Evolutionary conservation across 1,139 yeast genomes (phyloP), one percentile per base, ranked within the genome.

Genomic region (Ashbya aceris): DNA sequence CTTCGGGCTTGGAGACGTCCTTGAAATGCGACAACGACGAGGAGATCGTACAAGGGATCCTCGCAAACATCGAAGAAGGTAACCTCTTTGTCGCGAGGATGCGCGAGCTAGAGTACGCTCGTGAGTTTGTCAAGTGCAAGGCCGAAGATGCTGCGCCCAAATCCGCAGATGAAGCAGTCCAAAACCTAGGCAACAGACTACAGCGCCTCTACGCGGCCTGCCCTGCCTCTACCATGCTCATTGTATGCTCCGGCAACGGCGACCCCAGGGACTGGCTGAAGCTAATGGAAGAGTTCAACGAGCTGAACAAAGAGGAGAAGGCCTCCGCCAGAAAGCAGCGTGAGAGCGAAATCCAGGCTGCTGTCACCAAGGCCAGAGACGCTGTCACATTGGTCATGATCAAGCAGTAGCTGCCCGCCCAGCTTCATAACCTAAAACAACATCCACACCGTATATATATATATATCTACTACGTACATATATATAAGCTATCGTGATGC

Each of bases 241-340:
- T 86, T 1, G 58, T 87, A 1, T 67, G 76, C 52, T 71, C 86
- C 0, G 84, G 83, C 1, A 68, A 74, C 43, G 87, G 89, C 2
- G 74, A 77, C 50, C 77, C 81, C 2, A 57, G 69, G 13, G 73
- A 68, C 23, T 60, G 58, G 55, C 52, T 49, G 27, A 42, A 45
- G 14, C 42, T 61, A 36, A 70, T 80, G 75, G 57, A 62, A 11
- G 60, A 66, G 38, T 64, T 85, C 38, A 76, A 73, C 46, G 54
- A 54, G 9, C 49, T 68, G 8, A 58, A 59, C 40, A 59, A 56
- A 39, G 47, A 56, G 46, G 52, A 61, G 48, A 58, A 73, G 65
- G 45, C 57, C 51, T 48, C 60, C 53, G 47, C 74, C 62, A 58
- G 71, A 68, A 49, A 55, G 46, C 70, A 63, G 45, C 69, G 55